Base-by-base conservation (phyloP, 1,139 yeast species). In the Hyphopichia khmerensis region DNA sequence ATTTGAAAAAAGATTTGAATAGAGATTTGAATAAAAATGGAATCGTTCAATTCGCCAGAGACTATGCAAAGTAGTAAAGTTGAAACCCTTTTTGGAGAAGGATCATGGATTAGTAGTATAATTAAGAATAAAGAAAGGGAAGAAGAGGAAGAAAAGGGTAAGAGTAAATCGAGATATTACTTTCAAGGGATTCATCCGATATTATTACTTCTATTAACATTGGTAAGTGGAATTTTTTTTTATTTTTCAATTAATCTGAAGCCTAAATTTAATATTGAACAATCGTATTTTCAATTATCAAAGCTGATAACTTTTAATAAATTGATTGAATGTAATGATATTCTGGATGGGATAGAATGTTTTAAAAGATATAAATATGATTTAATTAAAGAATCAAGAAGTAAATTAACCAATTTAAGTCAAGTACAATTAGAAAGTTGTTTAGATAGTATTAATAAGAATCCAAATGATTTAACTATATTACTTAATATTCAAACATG, bases 401-500 rank as follows among this genome's bases (percentile, higher is more conserved):
- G 23, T 18, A 42, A 42, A n/a, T 21, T 43, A 35, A 32, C 41
- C 31, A 4, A 43, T 11, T 17, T 42, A 9, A 13, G 43, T 7
- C 41, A 37, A 16, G 13, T 30, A 14, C 48, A 48, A 26, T 40
- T 49, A 24, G 44, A 48, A 40, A 51, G 57, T 24, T 60, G 65
- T 42, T 43, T 55, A 7, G 59, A 55, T 44, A n/a, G 45, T 5
- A 45, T 46, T 3, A 44, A 51, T n/a, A 48, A 44, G 10, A 47
- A 43, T 33, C 38, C 44, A 9, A 59, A 46, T 39, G 67, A 62
- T 40, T 41, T 60, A 2, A 48, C 54, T 16, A 33, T 60, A 9
- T 43, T 62, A 17, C 44, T 62, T 30, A 53, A 48, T 35, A 51
- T 59, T 32, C 67, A 59, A 42, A 46, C 51, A 15, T 62, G 67